These are phyloP conservation scores for Fusarium bactridioides DNA, from an alignment of 2,329 filamentous ascomycete genomes.

Conservation along the genomic window DNA sequence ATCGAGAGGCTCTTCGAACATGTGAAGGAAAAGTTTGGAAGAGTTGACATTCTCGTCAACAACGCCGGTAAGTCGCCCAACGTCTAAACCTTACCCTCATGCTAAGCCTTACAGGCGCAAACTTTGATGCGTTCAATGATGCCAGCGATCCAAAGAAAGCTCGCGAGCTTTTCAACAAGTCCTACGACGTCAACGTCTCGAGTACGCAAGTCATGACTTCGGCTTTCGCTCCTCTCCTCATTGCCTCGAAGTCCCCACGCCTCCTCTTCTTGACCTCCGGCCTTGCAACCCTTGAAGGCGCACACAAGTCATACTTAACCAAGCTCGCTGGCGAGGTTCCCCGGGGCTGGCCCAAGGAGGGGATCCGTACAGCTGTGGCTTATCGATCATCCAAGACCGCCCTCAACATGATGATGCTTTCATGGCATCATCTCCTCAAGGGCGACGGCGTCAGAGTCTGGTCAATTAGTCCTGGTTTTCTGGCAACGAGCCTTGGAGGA, in stretches of 20 bases:
- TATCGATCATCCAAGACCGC: conserved; percentile 41
- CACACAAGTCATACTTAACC: conserved; percentile 38
- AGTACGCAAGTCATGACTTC: conserved; percentile 54
- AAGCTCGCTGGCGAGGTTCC: conserved; percentile 35
- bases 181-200: conserved; percentile 60
- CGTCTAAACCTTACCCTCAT: neutral
- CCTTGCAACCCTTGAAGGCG: conserved; percentile 49
- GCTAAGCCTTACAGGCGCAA: conserved; percentile 45
- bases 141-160: conserved; percentile 38
- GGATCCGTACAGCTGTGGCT: conserved; percentile 47
- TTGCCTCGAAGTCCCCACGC: conserved; percentile 52
- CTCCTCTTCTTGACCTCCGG: conserved; percentile 59
- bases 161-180: conserved; percentile 54
- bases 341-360: conserved; percentile 60
- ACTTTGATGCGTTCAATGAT: conserved; percentile 51
- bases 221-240: conserved; percentile 54
- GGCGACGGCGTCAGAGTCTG: conserved; percentile 61
- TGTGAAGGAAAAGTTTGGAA: conserved; percentile 53
- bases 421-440: conserved; percentile 54
- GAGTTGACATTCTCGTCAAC: conserved; percentile 63
- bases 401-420: conserved; percentile 47
- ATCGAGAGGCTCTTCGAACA: conserved; percentile 56
- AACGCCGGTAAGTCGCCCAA: conserved; percentile 56
- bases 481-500: conserved; percentile 56
- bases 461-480: conserved; percentile 56